phyloP scores from a whole-genome alignment of 2,329 filamentous ascomycete species.

The Fusarium heterosporum region DNA sequence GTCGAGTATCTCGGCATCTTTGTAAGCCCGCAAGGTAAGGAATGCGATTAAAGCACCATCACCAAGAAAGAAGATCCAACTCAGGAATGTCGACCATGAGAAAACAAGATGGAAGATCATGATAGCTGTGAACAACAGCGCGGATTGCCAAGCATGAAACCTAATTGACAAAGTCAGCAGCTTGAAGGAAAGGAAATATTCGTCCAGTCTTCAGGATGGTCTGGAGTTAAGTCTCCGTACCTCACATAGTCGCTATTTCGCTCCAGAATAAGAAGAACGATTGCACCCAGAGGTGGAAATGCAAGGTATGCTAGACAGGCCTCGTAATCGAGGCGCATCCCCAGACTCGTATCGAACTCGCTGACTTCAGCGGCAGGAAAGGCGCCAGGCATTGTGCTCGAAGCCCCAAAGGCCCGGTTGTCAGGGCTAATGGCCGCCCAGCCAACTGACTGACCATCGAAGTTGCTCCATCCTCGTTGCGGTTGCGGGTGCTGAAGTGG shows the following conservation, averaged over 20 bases:
- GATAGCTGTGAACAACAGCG: constrained; percentile 79
- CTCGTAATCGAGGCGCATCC: constrained; percentile 88
- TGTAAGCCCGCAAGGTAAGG: constrained; percentile 82
- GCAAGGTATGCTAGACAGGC: constrained; percentile 89
- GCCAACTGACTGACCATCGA: constrained; percentile 54
- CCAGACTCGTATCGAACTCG: constrained; percentile 92
- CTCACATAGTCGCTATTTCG: constrained; percentile 97
- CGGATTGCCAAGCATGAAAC: constrained; percentile 97
- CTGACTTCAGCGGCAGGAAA: constrained; percentile 67
- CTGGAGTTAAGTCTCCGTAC: constrained; percentile 60
- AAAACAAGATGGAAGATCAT: constrained; percentile 87
- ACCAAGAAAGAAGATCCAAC: constrained; percentile 82
- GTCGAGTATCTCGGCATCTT: constrained; percentile 78
- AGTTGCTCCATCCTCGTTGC: constrained; percentile 64
- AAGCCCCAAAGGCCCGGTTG: constrained; percentile 38
- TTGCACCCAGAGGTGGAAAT: constrained; percentile 86
- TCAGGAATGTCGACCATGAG: constrained; percentile 84
- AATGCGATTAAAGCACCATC: constrained; percentile 83
- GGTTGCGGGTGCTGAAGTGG: constrained; percentile 65
- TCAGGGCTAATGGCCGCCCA: constrained; percentile 45
- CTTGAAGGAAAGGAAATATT: neutral
- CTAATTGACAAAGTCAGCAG: constrained; percentile 57
- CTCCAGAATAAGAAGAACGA: constrained; percentile 86
- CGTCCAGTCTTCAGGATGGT: neutral
- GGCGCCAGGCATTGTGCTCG: constrained; percentile 50